These are phyloP conservation scores for Tylopilus plumbeoviolaceoides DNA, from an alignment of 768 basidiomycete genomes.

Conservation along the genomic window DNA sequence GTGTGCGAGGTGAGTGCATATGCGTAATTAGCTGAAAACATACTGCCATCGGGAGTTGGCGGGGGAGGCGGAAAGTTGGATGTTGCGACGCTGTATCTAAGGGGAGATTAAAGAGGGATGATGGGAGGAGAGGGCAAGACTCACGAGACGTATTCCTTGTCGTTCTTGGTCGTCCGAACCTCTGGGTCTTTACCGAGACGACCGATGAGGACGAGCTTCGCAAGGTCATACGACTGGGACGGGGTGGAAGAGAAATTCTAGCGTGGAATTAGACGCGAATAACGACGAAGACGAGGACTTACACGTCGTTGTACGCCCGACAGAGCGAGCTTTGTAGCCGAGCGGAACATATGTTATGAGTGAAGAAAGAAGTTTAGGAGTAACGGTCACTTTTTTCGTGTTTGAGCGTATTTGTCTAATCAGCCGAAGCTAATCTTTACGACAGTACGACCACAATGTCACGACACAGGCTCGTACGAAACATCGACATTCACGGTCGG, in stretches of 20 bases:
- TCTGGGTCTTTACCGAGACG: constrained; percentile 71
- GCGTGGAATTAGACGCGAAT: not conserved
- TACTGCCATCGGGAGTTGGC: constrained; percentile 58
- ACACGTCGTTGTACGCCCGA: constrained; percentile 46
- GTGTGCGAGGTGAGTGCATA: not conserved
- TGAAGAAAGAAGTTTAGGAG: not conserved
- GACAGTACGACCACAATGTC: constrained; percentile 69
- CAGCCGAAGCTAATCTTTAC: too few species aligned
- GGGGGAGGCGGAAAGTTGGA: constrained; percentile 56
- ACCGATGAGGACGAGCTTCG: constrained; percentile 77
- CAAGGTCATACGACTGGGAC: constrained; percentile 54
- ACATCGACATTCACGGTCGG: constrained; percentile 74
- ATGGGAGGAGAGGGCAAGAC: constrained; percentile 22
- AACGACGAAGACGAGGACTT: constrained; percentile 23
- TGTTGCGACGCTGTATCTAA: constrained; percentile 77
- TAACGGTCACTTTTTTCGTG: constrained; percentile 1
- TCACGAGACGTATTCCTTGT: constrained; percentile 76
- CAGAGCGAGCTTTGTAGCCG: constrained; percentile 42
- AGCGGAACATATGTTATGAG: constrained; percentile 41
- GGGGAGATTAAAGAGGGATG: not conserved
- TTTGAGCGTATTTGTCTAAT: constrained; percentile 25
- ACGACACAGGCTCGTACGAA: constrained; percentile 84
- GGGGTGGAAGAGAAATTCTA: constrained; percentile 66
- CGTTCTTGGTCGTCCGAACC: constrained; percentile 58
- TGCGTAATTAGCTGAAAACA: constrained; percentile 18